Conservation (phyloP, 257 asterid species). For the Eustoma russellianum region DNA sequence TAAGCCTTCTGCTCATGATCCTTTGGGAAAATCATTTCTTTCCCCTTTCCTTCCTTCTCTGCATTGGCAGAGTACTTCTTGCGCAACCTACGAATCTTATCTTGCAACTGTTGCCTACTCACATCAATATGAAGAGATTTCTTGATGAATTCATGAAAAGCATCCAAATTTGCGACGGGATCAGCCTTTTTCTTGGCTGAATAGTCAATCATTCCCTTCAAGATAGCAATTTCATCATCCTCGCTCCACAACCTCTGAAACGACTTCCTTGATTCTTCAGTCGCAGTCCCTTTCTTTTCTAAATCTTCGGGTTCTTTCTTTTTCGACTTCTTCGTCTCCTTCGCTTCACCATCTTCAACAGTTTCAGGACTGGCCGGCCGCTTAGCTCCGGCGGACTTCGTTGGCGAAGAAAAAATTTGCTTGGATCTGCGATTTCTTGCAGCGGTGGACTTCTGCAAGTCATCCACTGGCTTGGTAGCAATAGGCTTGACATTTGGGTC, state of each 20-base stretch:
- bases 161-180: conserved; percentile 30
- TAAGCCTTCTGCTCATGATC: conserved; percentile 41
- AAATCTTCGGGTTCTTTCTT: conserved; percentile 16
- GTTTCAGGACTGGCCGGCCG: conserved; percentile 31
- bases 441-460: conserved; percentile 11
- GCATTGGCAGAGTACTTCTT: conserved; percentile 39
- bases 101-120: conserved; percentile 38
- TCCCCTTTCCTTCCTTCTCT: conserved; percentile 30
- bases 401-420: conserved; percentile 18
- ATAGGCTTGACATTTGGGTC: conserved; percentile 19
- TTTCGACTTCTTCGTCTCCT: conserved; percentile 38
- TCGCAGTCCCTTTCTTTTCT: conserved; percentile 12
- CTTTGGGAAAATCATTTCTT: conserved; percentile 24
- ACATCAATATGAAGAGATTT: conserved; percentile 32
- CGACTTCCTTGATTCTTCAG: conserved; percentile 23
- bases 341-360: conserved; percentile 16
- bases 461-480: conserved; percentile 25
- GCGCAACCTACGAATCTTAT: conserved; percentile 46
- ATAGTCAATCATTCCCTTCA: conserved; percentile 48
- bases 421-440: conserved; percentile 26
- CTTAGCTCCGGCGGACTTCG: conserved; percentile 19
- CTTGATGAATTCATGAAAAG: conserved; percentile 43
- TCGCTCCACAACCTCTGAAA: conserved; percentile 61
- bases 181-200: conserved; percentile 23
- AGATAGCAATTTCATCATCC: conserved; percentile 48